Evolutionary conservation across 2,329 filamentous ascomycete species (phyloP), one percentile per base, ranked within the genome.

Genomic region (Fusarium ramigenum): DNA sequence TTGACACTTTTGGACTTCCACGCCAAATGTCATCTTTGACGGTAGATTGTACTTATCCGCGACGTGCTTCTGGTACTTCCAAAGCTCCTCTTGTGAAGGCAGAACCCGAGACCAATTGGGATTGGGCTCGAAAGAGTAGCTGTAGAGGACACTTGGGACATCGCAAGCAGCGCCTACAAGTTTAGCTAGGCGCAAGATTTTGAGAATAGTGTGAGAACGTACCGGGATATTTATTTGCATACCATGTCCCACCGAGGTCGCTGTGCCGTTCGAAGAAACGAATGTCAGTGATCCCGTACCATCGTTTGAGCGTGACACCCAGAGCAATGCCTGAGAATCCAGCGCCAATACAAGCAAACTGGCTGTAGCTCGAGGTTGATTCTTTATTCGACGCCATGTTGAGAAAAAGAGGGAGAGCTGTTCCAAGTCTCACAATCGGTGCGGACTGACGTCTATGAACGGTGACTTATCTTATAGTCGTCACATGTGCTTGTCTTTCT

Each of bases 191-290:
- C 18, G 18, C 12, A 28, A 7, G 12, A 7, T 21, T 15, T 46
- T 21, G 19, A 9, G 25, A 10, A 14, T 12, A 5, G 1, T 6
- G 2, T 11, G 5, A 10, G 2, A 10, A 5, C 40, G 25, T 62
- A 58, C 50, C 60, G 2, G 60, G 60, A 18, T 62, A 62, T 8
- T 44, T 62, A 5, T 62, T 62, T 15, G 40, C 34, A 1, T 32
- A 62, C 60, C 50, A 62, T 19, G 60, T 62, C 1, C 60, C 60
- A n/a, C 60, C 60, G 4, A 58, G 50, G 9, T 63, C 34, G 28
- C 25, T 21, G 12, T 39, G 34, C 7, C 52, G 40, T 25, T 63
- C 60, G 4, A 63, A 63, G 15, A 63, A 47, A 2, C 21, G 34
- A 8, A 63, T 7, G 7, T 63, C 60, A 12, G 28, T 40, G 2